Base-by-base conservation (phyloP, 116 monocot genomes). In the Thalassia testudinum region DNA sequence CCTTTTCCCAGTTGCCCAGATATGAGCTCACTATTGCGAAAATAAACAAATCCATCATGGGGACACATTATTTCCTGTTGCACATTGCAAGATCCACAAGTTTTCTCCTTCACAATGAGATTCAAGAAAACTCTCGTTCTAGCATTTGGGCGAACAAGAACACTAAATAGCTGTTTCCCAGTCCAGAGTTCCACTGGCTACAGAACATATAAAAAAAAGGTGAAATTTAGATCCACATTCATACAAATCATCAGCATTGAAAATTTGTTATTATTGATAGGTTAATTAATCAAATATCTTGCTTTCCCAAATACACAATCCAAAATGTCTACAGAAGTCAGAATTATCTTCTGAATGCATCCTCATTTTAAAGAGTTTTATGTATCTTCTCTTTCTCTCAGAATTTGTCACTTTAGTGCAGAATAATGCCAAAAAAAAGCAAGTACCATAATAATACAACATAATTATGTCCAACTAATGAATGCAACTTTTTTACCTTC, bases 181-280 rank as follows among this genome's bases (percentile, higher is more conserved):
- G 97, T 97, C 97, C 97, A 97, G 58, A 97, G 88, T 50, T 97
- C 97, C 16, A 97, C 37, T 34, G 97, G 97, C 97, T 97, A 51
- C 66, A 70, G 25, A 53, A 47, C 21, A 38, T 24, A 28, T 1
- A 47, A 34, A 50, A 44, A 59, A 43, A 44, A 43, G 19, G 43
- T 10, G n/a, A 11, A 17, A 5, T 17, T 5, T 5, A 17, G 5
- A 48, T 17, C 7, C 5, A 48, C 7, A 40, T 40, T 40, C 7
- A 40, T 40, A 14, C 11, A 40, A 8, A 40, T 14, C 14, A 8
- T 40, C 40, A 40, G 14, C 11, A 8, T 14, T 40, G 11, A 7
- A 40, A 7, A 40, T 40, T 8, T 40, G 7, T 40, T 40, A 8
- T 40, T 14, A 40, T 7, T 40, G 14, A 8, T 8, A 40, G 7